A percentile compares a stretch with the other conserved stretches of the same genome.
Evolutionary conservation across 2,329 filamentous ascomycete genomes (phyloP).

Genomic region (Fusarium sp.): DNA sequence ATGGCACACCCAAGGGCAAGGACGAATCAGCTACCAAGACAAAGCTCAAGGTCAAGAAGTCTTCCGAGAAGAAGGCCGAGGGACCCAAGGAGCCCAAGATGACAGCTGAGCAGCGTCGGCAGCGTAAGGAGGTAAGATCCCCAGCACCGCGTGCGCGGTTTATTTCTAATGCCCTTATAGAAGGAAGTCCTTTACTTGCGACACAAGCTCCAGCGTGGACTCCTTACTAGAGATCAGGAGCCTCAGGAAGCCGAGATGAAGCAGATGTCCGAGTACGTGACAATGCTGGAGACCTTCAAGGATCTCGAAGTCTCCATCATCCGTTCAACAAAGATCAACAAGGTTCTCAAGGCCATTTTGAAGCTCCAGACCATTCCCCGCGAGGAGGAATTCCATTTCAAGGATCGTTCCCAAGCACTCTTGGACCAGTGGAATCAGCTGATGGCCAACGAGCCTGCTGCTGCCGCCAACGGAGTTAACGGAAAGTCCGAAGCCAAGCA

Average conservation of each 20-base stretch:
- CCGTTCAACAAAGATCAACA: constrained; percentile 95
- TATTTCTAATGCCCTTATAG: constrained; percentile 56
- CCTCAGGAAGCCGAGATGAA: constrained; percentile 91
- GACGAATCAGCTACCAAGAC: constrained; percentile 65
- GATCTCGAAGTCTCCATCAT: constrained; percentile 93
- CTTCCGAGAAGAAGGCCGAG: constrained; percentile 68
- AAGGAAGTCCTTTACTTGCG: constrained; percentile 91
- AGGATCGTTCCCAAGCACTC: constrained; percentile 81
- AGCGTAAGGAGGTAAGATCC: constrained; percentile 67
- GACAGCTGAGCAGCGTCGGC: constrained; percentile 67
- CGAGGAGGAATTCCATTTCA: constrained; percentile 91
- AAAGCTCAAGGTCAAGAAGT: constrained; percentile 66
- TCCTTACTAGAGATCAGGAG: constrained; percentile 84
- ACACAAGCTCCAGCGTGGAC: constrained; percentile 94
- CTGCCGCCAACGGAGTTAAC: constrained; percentile 61
- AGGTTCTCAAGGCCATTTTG: constrained; percentile 93
- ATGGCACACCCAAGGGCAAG: constrained; percentile 61
- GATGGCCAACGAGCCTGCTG: constrained; percentile 69
- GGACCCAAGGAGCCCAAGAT: constrained; percentile 68
- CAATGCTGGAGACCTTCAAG: constrained; percentile 81
- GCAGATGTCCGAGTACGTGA: constrained; percentile 80
- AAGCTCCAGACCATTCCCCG: constrained; percentile 88
- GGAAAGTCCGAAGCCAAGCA: constrained; percentile 53
- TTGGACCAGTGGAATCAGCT: constrained; percentile 92
- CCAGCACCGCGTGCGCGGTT: not conserved